Conservation (phyloP, 2,329 filamentous ascomycete genomes). For the Fusarium sp. region DNA sequence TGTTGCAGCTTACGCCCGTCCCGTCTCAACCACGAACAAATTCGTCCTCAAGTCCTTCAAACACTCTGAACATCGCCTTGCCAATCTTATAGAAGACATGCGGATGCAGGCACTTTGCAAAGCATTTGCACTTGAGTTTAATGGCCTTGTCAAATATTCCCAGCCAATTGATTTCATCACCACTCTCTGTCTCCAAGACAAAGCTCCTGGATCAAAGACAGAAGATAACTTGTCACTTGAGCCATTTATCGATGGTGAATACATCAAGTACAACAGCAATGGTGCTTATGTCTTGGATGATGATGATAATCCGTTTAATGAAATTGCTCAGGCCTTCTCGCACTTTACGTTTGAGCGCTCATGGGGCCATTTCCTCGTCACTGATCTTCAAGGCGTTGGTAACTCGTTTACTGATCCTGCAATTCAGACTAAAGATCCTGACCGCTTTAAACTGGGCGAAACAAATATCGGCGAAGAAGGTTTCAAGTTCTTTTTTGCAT, state of each 20-base stretch:
- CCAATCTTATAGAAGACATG: conserved; percentile 54
- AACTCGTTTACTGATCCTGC: conserved; percentile 53
- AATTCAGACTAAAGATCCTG: conserved; percentile 52
- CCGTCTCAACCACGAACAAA: conserved; percentile 30
- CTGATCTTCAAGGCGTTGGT: conserved; percentile 55
- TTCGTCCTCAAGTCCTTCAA: conserved; percentile 55
- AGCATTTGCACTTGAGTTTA: conserved; percentile 57
- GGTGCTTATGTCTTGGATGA: conserved; percentile 45
- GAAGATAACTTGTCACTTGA: conserved; percentile 51
- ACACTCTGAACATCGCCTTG: conserved; percentile 34
- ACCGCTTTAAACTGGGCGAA: conserved; percentile 50
- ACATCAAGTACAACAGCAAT: conserved; percentile 57
- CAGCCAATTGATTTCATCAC: conserved; percentile 50
- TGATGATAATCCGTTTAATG: conserved; percentile 44
- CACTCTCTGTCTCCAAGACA: conserved; percentile 49
- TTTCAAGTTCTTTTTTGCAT: conserved; percentile 55
- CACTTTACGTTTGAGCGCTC: conserved; percentile 59
- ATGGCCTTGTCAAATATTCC: conserved; percentile 44
- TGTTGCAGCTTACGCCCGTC: conserved; percentile 48
- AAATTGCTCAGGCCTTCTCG: conserved; percentile 55
- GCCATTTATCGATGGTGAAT: conserved; percentile 52
- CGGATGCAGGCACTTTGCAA: conserved; percentile 55
- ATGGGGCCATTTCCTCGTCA: conserved; percentile 51
- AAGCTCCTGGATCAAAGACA: conserved; percentile 3
- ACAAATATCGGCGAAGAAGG: conserved; percentile 52